These are phyloP conservation scores for Tausonia pullulans DNA, from an alignment of 1,284 basidiomycete species.

Conservation along the genomic window DNA sequence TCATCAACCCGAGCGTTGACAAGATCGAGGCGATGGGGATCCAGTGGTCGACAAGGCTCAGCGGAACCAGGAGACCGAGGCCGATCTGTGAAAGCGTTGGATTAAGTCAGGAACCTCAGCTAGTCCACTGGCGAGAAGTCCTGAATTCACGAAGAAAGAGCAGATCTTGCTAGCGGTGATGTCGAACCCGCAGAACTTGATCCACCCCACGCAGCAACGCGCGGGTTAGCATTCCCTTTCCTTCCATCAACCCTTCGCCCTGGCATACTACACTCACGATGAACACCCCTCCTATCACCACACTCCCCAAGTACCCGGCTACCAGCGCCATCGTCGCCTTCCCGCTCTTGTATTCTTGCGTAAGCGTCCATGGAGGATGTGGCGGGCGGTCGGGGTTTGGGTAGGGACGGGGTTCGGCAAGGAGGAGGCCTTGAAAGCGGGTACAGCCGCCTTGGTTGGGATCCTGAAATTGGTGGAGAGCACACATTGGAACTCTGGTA, in stretches of 20 bases:
- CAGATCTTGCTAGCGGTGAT: slow-evolving; percentile 34
- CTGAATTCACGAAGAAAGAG: slow-evolving; percentile 23
- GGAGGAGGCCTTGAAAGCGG: slow-evolving; percentile 29
- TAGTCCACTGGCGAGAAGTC: too few species aligned
- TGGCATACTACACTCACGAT: slow-evolving; percentile 26
- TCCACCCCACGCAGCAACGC: too few species aligned
- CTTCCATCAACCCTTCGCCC: too few species aligned
- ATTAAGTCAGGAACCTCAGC: too few species aligned
- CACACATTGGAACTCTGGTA: background rate
- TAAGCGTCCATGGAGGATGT: slow-evolving; percentile 5
- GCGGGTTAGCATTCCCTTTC: too few species aligned
- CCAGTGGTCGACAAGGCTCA: slow-evolving; percentile 31
- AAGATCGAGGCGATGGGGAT: slow-evolving; percentile 14
- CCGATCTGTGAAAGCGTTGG: slow-evolving; percentile 21
- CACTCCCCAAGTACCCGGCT: slow-evolving; percentile 32
- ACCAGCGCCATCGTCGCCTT: slow-evolving; percentile 25
- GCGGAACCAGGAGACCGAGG: slow-evolving; percentile 29
- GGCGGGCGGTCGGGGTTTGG: slow-evolving; percentile 7
- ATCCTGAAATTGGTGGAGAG: slow-evolving; percentile 20
- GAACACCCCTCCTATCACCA: slow-evolving; percentile 30
- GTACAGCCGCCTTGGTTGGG: slow-evolving; percentile 34
- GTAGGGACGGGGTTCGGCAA: slow-evolving; percentile 22
- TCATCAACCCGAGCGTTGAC: slow-evolving; percentile 27
- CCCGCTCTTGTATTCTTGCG: slow-evolving; percentile 18
- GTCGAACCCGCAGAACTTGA: slow-evolving; percentile 20